A percentile compares a stretch with the other conserved stretches of the same genome.
These are phyloP conservation scores for Cercis canadensis DNA, from an alignment of 306 rosid species.

Conservation along the genomic window DNA sequence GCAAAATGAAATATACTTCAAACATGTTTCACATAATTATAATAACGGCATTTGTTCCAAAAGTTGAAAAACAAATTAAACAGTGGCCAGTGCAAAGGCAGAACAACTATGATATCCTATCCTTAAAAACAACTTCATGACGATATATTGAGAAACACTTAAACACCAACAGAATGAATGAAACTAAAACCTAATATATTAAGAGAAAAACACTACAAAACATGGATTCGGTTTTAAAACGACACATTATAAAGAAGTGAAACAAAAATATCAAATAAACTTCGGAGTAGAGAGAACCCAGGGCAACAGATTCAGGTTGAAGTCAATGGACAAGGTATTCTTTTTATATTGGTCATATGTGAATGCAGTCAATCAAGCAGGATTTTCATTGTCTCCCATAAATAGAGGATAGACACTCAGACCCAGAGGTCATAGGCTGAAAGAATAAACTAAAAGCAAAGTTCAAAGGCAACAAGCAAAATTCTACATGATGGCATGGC, in stretches of 20 bases:
- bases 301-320: conserved; percentile 2
- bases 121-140: neutral
- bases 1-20: neutral
- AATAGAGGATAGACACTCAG: neutral
- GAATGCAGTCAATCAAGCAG: neutral
- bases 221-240: conserved; percentile 20
- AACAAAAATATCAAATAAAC: neutral
- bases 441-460: neutral
- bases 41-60: conserved; percentile 5
- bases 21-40: neutral
- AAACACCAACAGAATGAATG: neutral
- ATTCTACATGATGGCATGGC: conserved; percentile 18
- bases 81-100: neutral
- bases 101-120: neutral
- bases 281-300: conserved; percentile 4
- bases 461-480: conserved; percentile 16
- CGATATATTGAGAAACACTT: neutral
- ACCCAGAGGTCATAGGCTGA: conserved; percentile 4
- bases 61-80: neutral
- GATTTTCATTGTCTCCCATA: conserved; percentile 9
- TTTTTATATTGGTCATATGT: conserved; percentile 13
- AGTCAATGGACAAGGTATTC: neutral
- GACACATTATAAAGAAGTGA: conserved; percentile 12
- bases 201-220: neutral
- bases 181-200: neutral